Conservation (phyloP, 495 filamentous ascomycete species). For the Talaromyces proteolyticus region DNA sequence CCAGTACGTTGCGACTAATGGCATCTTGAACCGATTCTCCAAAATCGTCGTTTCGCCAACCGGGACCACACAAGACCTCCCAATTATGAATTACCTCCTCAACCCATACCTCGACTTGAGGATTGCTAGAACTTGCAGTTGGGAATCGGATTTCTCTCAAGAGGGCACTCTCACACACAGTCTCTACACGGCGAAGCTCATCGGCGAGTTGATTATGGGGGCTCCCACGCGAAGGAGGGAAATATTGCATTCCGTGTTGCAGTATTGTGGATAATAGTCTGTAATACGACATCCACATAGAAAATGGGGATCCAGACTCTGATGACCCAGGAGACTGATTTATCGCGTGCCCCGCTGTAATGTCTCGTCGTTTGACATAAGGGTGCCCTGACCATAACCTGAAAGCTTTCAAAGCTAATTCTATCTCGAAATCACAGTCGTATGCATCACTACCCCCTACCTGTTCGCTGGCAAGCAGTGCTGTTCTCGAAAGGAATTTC, state of each 20-base stretch:
- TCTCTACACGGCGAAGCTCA: conserved; percentile 71
- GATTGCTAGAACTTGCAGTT: conserved; percentile 65
- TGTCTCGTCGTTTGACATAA: conserved; percentile 26
- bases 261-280: conserved; percentile 57
- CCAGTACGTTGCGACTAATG: conserved; percentile 65
- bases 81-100: conserved; percentile 79
- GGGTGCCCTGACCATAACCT: conserved; percentile 37
- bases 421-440: conserved; percentile 21
- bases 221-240: conserved; percentile 20
- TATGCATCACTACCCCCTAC: conserved; percentile 29
- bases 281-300: conserved; percentile 78
- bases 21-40: conserved; percentile 70
- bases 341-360: conserved; percentile 23
- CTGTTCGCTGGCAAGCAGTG: conserved; percentile 55
- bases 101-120: conserved; percentile 75
- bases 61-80: conserved; percentile 66
- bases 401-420: conserved; percentile 31
- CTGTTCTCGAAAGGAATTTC: conserved; percentile 64
- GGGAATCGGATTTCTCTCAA: conserved; percentile 76
- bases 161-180: conserved; percentile 64
- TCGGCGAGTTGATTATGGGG: conserved; percentile 58
- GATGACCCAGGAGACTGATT: conserved; percentile 8
- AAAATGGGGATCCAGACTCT: conserved; percentile 14
- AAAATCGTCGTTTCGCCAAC: conserved; percentile 70
- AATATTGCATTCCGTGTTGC: conserved; percentile 27